These are phyloP conservation scores for Auxenochlorella pyrenoidosa DNA, from an alignment of 139 green algal genomes.

Conservation along the genomic window DNA sequence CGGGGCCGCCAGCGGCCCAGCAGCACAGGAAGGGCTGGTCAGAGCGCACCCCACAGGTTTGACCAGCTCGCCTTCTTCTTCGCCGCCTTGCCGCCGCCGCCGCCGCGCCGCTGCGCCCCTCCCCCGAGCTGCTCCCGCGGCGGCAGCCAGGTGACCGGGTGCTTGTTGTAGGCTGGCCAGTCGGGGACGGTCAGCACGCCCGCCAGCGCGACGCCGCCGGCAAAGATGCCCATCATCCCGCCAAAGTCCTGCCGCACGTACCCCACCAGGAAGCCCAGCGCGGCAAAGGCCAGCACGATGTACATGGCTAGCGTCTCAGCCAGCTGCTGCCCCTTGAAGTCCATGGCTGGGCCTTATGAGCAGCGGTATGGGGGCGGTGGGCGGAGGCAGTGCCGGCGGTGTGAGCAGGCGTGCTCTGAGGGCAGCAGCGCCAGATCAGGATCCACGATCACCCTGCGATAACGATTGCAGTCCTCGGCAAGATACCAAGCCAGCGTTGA, in stretches of 20 bases:
- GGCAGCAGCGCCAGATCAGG: neutral
- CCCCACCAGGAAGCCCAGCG: slow-evolving; percentile 34
- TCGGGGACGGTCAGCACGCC: slow-evolving; percentile 29
- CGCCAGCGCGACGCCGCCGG: slow-evolving; percentile 14
- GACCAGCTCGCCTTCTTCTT: slow-evolving; percentile 26
- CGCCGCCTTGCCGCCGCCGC: neutral
- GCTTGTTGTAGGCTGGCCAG: slow-evolving; percentile 48
- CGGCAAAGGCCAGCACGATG: slow-evolving; percentile 9
- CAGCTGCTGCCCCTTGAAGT: slow-evolving; percentile 48
- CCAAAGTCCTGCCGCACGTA: slow-evolving; percentile 37
- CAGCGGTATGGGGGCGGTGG: neutral
- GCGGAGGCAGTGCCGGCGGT: neutral
- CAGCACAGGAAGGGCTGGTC: neutral
- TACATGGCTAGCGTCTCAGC: slow-evolving; percentile 30
- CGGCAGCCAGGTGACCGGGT: slow-evolving; percentile 36
- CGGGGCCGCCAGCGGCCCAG: too few species aligned
- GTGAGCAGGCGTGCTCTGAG: neutral
- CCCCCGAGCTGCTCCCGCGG: neutral
- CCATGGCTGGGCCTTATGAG: slow-evolving; percentile 11
- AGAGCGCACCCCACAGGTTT: slow-evolving; percentile 18
- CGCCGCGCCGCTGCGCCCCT: neutral
- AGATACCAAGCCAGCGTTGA: too few species aligned
- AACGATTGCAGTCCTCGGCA: too few species aligned
- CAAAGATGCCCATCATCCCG: slow-evolving; percentile 44
- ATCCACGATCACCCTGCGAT: neutral